phyloP scores from a whole-genome alignment of 108 stramenopile genomes.

The Stephanodiscus triporus region DNA sequence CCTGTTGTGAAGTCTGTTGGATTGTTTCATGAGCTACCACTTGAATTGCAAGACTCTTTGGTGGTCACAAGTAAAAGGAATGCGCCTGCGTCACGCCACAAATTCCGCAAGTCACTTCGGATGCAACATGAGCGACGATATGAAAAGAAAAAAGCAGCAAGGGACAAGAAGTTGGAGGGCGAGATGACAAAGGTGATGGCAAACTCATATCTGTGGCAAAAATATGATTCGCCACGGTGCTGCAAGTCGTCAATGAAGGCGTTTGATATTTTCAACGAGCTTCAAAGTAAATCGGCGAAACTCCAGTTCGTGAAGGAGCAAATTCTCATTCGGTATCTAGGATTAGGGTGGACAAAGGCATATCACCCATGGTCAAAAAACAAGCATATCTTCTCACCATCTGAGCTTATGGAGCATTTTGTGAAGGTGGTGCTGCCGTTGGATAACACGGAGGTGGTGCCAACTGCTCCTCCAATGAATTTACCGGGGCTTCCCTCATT shows the following conservation, averaged over 20 bases:
- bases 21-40: slow-evolving; percentile 14
- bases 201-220: slow-evolving; percentile 15
- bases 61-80: slow-evolving; percentile 1
- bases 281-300: slow-evolving; percentile 16
- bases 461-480: not conserved
- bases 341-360: slow-evolving; percentile 28
- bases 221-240: slow-evolving; percentile 25
- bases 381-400: slow-evolving; percentile 4
- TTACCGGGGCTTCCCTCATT: slow-evolving; percentile 1
- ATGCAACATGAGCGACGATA: not conserved
- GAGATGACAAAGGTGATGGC: slow-evolving; percentile 2
- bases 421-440: slow-evolving; percentile 1
- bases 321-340: slow-evolving; percentile 22
- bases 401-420: not conserved
- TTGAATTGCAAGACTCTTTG: slow-evolving; percentile 5
- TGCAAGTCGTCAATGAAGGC: slow-evolving; percentile 20
- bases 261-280: not conserved
- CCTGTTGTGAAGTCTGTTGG: slow-evolving; percentile 1
- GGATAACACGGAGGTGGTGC: slow-evolving; percentile 1
- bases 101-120: not conserved
- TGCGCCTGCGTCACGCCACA: not conserved
- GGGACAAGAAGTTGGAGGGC: slow-evolving; percentile 8
- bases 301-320: slow-evolving; percentile 31
- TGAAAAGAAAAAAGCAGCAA: not conserved
- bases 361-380: slow-evolving; percentile 28